These are phyloP conservation scores for Bryoerythrophyllum caledonicum DNA, from an alignment of 225 moss, liverwort and hornwort species.

Conservation along the genomic window DNA sequence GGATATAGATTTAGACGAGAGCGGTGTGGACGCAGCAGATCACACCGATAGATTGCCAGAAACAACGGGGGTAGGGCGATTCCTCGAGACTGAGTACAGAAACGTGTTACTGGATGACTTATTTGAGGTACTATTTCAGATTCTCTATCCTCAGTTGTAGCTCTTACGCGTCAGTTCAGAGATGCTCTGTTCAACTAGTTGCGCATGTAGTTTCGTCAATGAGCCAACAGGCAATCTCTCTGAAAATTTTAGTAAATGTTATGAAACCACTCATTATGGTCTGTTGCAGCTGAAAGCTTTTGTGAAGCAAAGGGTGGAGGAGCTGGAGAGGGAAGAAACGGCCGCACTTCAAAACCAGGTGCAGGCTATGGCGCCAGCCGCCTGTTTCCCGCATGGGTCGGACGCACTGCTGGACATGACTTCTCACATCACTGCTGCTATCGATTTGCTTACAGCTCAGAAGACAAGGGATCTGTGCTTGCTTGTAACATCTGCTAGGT, in stretches of 20 bases:
- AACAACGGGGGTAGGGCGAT: conserved; percentile 49
- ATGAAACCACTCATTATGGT: neutral
- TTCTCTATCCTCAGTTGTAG: neutral
- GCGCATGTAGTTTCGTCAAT: neutral
- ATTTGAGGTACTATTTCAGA: conserved; percentile 66
- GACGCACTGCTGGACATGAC: conserved; percentile 77
- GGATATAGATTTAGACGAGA: conserved; percentile 86
- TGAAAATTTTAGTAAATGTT: too few species aligned
- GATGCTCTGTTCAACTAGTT: neutral
- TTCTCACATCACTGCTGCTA: conserved; percentile 52
- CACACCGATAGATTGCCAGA: conserved; percentile 18
- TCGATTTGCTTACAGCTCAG: conserved; percentile 75
- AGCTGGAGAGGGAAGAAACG: conserved; percentile 75
- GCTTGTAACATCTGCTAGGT: conserved; percentile 87
- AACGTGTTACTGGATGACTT: conserved; percentile 79
- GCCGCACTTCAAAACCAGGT: conserved; percentile 90
- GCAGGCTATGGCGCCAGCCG: conserved; percentile 80
- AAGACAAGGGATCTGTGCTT: conserved; percentile 84
- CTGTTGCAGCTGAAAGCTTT: conserved; percentile 80
- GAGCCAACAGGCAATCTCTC: too few species aligned
- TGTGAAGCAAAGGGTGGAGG: conserved; percentile 85
- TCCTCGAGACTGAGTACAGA: conserved; percentile 75
- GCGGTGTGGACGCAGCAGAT: conserved; percentile 33
- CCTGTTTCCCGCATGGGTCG: conserved; percentile 86
- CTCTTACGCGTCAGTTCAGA: neutral